Evolutionary conservation across 306 rosid genomes (phyloP).

Genomic region (Dryas alaskensis): DNA sequence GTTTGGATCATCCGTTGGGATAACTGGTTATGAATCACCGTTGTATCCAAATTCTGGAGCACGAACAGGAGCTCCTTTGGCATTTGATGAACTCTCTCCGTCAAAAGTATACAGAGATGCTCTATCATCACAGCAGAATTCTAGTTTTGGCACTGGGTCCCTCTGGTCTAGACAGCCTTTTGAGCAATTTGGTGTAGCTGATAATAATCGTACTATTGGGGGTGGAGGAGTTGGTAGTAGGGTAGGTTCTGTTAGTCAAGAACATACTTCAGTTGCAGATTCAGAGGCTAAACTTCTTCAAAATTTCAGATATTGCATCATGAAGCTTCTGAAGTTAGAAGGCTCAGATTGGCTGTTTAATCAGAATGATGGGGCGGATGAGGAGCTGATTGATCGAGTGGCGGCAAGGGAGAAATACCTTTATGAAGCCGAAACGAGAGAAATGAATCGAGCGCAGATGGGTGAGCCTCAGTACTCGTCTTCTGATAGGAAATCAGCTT

Average conservation of each 20-base stretch:
- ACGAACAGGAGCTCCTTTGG: slow-evolving; percentile 54
- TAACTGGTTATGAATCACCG: slow-evolving; percentile 36
- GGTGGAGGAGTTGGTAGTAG: slow-evolving; percentile 44
- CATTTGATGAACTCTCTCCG: slow-evolving; percentile 77
- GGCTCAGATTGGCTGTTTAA: slow-evolving; percentile 92
- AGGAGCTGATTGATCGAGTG: slow-evolving; percentile 83
- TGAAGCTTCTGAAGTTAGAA: slow-evolving; percentile 76
- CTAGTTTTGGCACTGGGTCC: slow-evolving; percentile 58
- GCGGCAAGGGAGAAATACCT: slow-evolving; percentile 84
- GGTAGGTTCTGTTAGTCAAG: slow-evolving; percentile 43
- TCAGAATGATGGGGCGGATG: slow-evolving; percentile 88
- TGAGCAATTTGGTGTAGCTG: slow-evolving; percentile 84
- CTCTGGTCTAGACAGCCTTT: slow-evolving; percentile 92
- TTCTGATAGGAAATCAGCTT: slow-evolving; percentile 49
- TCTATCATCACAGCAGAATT: slow-evolving; percentile 54
- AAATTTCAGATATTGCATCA: slow-evolving; percentile 73
- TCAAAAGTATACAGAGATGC: slow-evolving; percentile 48
- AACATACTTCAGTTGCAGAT: slow-evolving; percentile 50
- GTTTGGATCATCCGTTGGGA: slow-evolving; percentile 47
- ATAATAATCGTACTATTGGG: slow-evolving; percentile 39
- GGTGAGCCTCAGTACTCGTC: slow-evolving; percentile 50
- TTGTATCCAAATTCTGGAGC: slow-evolving; percentile 47
- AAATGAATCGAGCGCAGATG: slow-evolving; percentile 41
- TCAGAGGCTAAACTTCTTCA: slow-evolving; percentile 75
- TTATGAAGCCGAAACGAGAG: slow-evolving; percentile 73